Evolutionary conservation across 768 basidiomycete species (phyloP), one percentile per base, ranked within the genome.

Genomic region (Amanita jacksonii): DNA sequence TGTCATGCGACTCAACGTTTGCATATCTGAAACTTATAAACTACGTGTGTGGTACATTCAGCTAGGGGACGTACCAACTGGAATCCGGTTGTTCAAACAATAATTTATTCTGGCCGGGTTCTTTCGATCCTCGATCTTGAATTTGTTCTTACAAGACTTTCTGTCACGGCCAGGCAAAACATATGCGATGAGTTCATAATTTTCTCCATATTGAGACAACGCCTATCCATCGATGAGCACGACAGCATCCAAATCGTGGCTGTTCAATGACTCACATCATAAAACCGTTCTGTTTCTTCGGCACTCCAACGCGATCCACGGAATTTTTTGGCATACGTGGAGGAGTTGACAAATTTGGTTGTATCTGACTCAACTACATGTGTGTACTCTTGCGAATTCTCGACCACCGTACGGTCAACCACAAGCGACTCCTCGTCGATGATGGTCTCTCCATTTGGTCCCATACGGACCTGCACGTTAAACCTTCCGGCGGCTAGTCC

Each of bases 81-180:
- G 86, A 33, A 76, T 70, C 50, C 77, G 74, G 53, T 84, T 79
- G 47, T 77, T 77, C n/a, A 93, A 62, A 56, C 79, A 84, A 49
- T 75, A 68, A 48, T 79, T 82, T 45, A 94, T 85, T 37, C 81
- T 70, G n/a, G 70, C 72, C 22, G 79, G 71, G 57, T 92, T 82
- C 57, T 76, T 78, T 63, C 75, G 86, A 58, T 92, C 90, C 59
- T 94, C 92, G 0, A 79, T 72, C 54, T 88, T 92, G 68, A 91
- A 94, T 57, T 94, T 94, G 60, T 87, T 85, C 62, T 89, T 91
- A 61, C 92, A 90, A 20, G 90, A 81, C 55, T 85, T 88, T 15
- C 91, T 73, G 55, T 89, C 85, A 12, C 91, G 81, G 13, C 83
- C 81, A 30, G 88, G 87, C 15, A 94, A 70, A 9, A 91, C 72